Evolutionary conservation across 2,329 filamentous ascomycete species (phyloP), one percentile per base, ranked within the genome.

Genomic region (Pseudonectria foliicola): DNA sequence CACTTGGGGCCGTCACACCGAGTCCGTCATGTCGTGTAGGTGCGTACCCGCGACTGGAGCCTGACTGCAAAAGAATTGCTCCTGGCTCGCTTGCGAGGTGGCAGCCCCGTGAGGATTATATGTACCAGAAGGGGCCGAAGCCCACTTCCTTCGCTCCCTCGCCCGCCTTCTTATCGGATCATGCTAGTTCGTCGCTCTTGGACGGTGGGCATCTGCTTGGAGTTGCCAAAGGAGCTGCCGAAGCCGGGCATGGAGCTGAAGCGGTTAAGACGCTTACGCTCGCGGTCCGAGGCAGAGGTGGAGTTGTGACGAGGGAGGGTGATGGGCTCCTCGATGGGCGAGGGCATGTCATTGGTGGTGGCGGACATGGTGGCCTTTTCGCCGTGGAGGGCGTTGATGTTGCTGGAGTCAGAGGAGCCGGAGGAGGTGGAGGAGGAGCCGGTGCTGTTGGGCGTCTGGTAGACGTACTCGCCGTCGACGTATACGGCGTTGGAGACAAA

Each of bases 391-490:
- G 61, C 60, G 39, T 62, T 58, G 44, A 56, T 39, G 29, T 62
- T 59, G 35, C 55, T 60, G 28, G 62, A 66, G 18, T 5, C 18
- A 6, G 18, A 21, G 5, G 18, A 21, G 18, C 5, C 18, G 5
- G 18, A 21, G 5, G 18, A 21, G 37, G 66, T 68, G 31, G 67
- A 60, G 5, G 72, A 76, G 13, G 73, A 77, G 37, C 74, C 74
- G 2, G 74, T 78, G 34, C 67, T 67, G 61, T 63, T 71, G 44
- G 76, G 75, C 1, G 71, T 76, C 55, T 79, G 72, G 71, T 88
- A 93, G 60, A 95, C 72, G 67, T 95, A 95, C 68, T 95, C 90
- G 63, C 89, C 92, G 59, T 96, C 86, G 46, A 95, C 84, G 63
- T 96, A 96, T 59, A 85, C 75, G 21, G 88, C 90, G 54, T 86